phyloP scores from a whole-genome alignment of 345 rosid genomes.

The Salix suchowensis region DNA sequence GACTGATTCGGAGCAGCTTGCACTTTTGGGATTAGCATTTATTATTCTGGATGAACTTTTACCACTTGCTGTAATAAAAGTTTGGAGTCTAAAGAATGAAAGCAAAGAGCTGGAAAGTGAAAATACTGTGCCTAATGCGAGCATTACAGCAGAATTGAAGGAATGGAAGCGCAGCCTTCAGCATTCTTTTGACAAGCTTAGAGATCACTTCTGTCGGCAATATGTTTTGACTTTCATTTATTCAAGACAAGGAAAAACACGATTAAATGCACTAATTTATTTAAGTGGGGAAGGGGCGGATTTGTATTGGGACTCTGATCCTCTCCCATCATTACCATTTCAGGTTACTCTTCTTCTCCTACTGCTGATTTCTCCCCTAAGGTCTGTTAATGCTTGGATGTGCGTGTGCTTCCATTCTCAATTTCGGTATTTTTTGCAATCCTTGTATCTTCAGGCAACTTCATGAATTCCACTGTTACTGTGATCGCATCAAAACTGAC shows the following conservation, averaged over 20 bases:
- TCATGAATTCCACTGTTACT: not conserved
- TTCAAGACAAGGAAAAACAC: slow-evolving; percentile 85
- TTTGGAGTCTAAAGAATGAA: slow-evolving; percentile 61
- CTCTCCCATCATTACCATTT: slow-evolving; percentile 88
- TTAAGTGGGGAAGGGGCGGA: slow-evolving; percentile 63
- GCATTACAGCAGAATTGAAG: slow-evolving; percentile 60
- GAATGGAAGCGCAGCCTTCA: slow-evolving; percentile 89
- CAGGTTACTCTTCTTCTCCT: slow-evolving; percentile 48
- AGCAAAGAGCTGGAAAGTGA: slow-evolving; percentile 43
- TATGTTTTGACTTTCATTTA: slow-evolving; percentile 93
- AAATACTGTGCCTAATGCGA: slow-evolving; percentile 34
- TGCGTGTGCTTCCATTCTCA: not conserved
- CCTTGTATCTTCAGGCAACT: not conserved
- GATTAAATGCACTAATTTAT: slow-evolving; percentile 72
- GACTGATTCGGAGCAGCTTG: slow-evolving; percentile 89
- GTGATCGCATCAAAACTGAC: not conserved
- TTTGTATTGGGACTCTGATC: slow-evolving; percentile 46
- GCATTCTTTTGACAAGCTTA: slow-evolving; percentile 85
- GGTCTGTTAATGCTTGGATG: not conserved
- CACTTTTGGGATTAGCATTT: slow-evolving; percentile 89
- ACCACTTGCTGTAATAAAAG: slow-evolving; percentile 51
- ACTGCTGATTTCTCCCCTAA: not conserved
- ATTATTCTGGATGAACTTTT: slow-evolving; percentile 80
- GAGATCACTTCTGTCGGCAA: slow-evolving; percentile 89
- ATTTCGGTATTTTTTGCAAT: not conserved